Percentiles rank a stretch among this genome's conserved stretches.
These are phyloP conservation scores for Apiotrichum gracile DNA, from an alignment of 1,284 basidiomycete genomes.

Conservation along the genomic window DNA sequence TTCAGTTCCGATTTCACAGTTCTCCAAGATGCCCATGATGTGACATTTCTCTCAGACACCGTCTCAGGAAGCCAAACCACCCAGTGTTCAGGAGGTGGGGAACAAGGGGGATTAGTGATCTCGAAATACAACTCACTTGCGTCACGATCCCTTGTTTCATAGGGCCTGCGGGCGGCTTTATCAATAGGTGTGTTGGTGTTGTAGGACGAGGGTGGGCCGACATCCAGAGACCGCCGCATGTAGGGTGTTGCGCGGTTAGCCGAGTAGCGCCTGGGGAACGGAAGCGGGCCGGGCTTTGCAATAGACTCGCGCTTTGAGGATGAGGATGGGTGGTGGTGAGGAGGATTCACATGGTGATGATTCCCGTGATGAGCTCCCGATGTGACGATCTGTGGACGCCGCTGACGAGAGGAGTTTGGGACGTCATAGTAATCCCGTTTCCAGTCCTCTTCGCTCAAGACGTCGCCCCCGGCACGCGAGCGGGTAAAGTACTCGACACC, in stretches of 20 bases:
- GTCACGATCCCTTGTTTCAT: not conserved
- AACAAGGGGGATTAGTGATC: too few relatives aligned
- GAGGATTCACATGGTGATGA: not conserved
- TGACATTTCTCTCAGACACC: too few relatives aligned
- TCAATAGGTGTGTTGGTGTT: not conserved
- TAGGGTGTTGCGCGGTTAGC: not conserved
- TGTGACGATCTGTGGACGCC: not conserved
- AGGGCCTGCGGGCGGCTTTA: not conserved
- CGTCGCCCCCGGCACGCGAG: slow-evolving; percentile 28
- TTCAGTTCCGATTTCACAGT: not conserved
- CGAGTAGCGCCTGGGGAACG: not conserved
- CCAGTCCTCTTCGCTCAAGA: slow-evolving; percentile 28
- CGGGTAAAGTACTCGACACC: slow-evolving; percentile 40
- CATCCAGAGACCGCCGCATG: not conserved
- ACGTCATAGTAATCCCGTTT: slow-evolving; percentile 2
- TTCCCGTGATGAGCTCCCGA: not conserved
- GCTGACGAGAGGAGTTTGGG: not conserved
- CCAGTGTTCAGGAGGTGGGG: too few relatives aligned
- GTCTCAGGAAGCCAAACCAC: too few relatives aligned
- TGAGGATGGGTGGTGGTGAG: not conserved
- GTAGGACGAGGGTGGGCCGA: not conserved
- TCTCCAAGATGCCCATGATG: too few relatives aligned
- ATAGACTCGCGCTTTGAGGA: not conserved
- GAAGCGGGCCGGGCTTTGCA: not conserved
- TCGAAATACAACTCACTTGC: not conserved